Evolutionary conservation across 2,329 filamentous ascomycete genomes (phyloP).

Genomic region (Alternaria sp.): DNA sequence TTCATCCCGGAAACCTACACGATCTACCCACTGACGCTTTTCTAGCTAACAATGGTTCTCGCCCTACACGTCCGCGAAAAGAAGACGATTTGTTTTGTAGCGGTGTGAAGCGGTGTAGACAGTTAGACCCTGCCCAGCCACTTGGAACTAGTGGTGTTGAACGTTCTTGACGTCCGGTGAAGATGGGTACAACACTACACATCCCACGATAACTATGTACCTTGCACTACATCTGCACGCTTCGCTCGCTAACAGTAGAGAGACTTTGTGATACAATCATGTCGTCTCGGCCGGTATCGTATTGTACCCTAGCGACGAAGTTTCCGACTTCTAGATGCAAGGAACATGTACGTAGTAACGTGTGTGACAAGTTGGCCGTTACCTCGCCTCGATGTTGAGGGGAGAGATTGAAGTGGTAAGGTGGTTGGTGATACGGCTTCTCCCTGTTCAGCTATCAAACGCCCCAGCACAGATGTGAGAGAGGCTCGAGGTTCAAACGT

Average conservation of each 20-base stretch:
- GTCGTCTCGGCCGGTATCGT: background rate
- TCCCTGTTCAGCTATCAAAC: background rate
- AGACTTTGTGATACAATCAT: background rate
- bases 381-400: background rate
- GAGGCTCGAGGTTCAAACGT: background rate
- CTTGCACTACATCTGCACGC: background rate
- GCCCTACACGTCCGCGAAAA: background rate
- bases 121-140: background rate
- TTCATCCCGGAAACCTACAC: background rate
- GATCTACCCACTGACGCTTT: background rate
- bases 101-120: conserved; percentile 33
- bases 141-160: background rate
- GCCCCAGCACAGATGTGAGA: background rate
- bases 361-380: background rate
- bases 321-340: background rate
- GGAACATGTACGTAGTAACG: background rate
- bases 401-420: background rate
- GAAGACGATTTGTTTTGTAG: background rate
- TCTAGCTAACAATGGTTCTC: background rate
- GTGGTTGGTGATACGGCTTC: background rate
- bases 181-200: conserved; percentile 3
- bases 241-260: background rate
- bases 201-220: background rate
- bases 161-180: conserved; percentile 14
- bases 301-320: background rate